These are phyloP conservation scores for Lodderomyces elongisporus DNA, from an alignment of 1,139 yeast species.

Conservation along the genomic window DNA sequence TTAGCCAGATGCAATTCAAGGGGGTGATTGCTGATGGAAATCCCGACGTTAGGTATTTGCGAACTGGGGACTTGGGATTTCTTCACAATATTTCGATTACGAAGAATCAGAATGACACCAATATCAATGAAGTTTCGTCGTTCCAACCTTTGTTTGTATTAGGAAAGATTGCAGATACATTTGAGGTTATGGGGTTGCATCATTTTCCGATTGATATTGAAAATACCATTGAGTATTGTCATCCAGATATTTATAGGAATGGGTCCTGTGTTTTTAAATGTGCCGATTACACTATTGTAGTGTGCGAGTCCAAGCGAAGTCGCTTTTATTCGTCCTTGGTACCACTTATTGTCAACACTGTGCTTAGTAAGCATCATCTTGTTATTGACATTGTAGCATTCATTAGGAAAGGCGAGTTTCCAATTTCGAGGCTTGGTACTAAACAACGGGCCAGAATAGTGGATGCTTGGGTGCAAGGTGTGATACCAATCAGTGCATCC, in stretches of 20 bases:
- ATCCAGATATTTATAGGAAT: conserved; percentile 51
- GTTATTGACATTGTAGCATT: conserved; percentile 85
- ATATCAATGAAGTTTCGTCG: conserved; percentile 23
- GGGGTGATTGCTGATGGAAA: conserved; percentile 62
- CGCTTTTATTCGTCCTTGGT: conserved; percentile 67
- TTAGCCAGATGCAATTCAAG: conserved; percentile 41
- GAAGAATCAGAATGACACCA: conserved; percentile 29
- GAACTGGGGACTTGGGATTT: conserved; percentile 95
- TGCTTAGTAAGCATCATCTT: conserved; percentile 77
- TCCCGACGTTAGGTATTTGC: conserved; percentile 56
- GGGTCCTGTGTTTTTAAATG: conserved; percentile 76
- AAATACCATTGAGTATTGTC: conserved; percentile 63
- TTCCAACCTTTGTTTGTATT: conserved; percentile 81
- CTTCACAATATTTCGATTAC: conserved; percentile 62
- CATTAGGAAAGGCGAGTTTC: conserved; percentile 59
- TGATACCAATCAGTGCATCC: conserved; percentile 38
- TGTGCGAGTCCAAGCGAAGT: conserved; percentile 58
- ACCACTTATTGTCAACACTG: conserved; percentile 75
- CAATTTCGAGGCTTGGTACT: conserved; percentile 65
- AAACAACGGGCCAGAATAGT: conserved; percentile 73
- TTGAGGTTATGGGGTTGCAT: conserved; percentile 86
- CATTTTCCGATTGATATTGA: conserved; percentile 89
- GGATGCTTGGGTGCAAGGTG: conserved; percentile 50
- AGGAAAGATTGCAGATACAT: conserved; percentile 82
- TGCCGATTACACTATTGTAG: conserved; percentile 74